Evolutionary conservation across 1,284 basidiomycete species (phyloP).

Genomic region (Trichosporon faecale): DNA sequence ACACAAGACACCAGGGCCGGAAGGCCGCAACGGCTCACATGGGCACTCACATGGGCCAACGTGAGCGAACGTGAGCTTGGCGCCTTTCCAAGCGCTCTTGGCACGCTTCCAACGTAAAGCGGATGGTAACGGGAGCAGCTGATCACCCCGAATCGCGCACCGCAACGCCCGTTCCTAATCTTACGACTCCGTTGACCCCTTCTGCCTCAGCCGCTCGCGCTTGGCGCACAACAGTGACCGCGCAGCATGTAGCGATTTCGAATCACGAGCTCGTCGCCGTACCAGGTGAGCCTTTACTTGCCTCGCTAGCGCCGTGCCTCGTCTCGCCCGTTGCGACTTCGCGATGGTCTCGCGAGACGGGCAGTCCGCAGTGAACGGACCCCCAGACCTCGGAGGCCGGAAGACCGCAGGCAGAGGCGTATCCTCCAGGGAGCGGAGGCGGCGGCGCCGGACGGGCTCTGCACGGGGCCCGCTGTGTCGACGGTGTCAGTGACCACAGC

Average conservation of each 20-base stretch:
- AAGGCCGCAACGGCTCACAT: background rate
- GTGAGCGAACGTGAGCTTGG: background rate
- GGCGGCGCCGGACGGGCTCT: no score
- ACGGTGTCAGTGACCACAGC: no score
- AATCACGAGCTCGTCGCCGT: background rate
- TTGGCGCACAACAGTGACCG: background rate
- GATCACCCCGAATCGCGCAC: background rate
- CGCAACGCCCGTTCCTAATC: background rate
- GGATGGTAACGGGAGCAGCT: background rate
- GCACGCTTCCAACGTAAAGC: background rate
- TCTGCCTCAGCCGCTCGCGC: background rate
- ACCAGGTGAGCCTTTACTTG: background rate
- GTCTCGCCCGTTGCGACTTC: background rate
- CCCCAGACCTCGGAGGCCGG: no score
- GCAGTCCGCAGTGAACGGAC: no score
- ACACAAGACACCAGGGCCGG: background rate
- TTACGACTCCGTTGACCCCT: background rate
- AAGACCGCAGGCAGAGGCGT: no score
- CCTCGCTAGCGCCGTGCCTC: background rate
- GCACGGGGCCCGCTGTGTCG: no score
- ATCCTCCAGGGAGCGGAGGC: no score
- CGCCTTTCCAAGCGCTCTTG: background rate
- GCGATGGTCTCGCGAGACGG: background rate
- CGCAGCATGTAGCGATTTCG: background rate
- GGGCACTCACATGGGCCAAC: background rate